Evolutionary conservation across 768 basidiomycete genomes (phyloP), one percentile per base, ranked within the genome.

Genomic region (Kwoniella europaea): DNA sequence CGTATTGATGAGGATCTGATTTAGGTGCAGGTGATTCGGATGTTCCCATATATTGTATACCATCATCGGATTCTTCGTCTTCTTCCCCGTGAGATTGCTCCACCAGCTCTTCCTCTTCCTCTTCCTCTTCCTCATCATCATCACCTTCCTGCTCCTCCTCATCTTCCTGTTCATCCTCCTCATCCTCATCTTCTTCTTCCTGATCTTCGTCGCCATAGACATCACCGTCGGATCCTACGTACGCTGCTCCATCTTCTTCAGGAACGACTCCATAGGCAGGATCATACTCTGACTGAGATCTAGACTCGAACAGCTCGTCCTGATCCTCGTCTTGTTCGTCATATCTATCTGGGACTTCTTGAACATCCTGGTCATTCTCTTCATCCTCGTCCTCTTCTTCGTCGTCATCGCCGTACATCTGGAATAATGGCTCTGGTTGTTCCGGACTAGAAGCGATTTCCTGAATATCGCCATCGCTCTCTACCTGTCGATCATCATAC

Each of bases 141-240:
- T 65, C 60, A 2, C 46, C 62, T 46, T n/a, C 58, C 18, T 63
- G 57, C 53, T 60, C 50, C 16, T 65, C 55, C n/a, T 58, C 54
- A 18, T 67, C 44, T 3, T 71, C 42, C 1, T 56, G 67, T 10
- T 67, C 58, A 18, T 44, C 54, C 29, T 53, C 46, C 3, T 69
- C 63, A 43, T 69, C 67, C 10, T 69, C 67, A 16, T 69, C 63
- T 5, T 63, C 55, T 12, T 62, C 62, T 3, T 27, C 42, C 15
- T 70, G 55, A 16, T 65, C 68, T 29, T 70, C 68, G 7, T 70
- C 67, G n/a, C 24, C 67, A 20, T 68, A 68, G 10, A 68, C 67
- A 50, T 68, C 67, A 18, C 67, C 67, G 29, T 68, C 67, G 9
- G 67, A 68, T 53, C 67, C 67, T 20, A 68, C 67, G 56, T 68